phyloP scores from a whole-genome alignment of 495 filamentous ascomycete species.

The Copromyces sp. region DNA sequence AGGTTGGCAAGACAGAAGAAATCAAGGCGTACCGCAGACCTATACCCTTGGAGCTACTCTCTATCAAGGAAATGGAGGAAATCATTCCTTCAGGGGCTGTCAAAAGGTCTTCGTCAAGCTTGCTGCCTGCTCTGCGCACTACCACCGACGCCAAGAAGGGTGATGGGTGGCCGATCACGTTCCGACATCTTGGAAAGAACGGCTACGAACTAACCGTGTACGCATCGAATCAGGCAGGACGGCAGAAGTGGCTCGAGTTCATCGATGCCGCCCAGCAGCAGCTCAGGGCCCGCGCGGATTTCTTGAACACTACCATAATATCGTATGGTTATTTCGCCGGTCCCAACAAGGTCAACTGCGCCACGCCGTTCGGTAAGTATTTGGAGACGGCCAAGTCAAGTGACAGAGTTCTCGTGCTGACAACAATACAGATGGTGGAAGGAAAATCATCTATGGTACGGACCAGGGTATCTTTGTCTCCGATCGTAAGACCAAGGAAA shows the following conservation, averaged over 20 bases:
- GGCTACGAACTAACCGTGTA: constrained; percentile 92
- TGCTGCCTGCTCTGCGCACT: constrained; percentile 63
- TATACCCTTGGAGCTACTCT: constrained; percentile 86
- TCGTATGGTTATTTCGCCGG: constrained; percentile 76
- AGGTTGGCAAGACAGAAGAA: constrained; percentile 86
- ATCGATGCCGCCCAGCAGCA: constrained; percentile 85
- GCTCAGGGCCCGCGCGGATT: constrained; percentile 76
- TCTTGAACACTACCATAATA: constrained; percentile 83
- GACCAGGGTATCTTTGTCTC: constrained; percentile 87
- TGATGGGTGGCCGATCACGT: constrained; percentile 93
- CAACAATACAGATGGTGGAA: constrained; percentile 60
- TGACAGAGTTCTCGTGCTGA: constrained; percentile 21
- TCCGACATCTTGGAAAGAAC: constrained; percentile 91
- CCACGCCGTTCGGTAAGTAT: constrained; percentile 72
- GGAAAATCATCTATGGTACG: constrained; percentile 88
- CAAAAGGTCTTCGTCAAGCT: constrained; percentile 81
- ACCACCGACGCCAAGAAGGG: constrained; percentile 41
- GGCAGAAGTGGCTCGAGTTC: constrained; percentile 91
- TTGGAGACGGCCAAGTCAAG: background rate
- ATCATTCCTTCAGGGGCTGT: constrained; percentile 70
- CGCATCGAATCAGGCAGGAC: constrained; percentile 64
- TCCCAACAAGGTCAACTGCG: constrained; percentile 79
- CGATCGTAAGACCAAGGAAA: constrained; percentile 68
- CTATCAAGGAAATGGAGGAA: constrained; percentile 95
- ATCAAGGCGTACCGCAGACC: constrained; percentile 89